Base-by-base conservation (phyloP, 352 stramenopile genomes). In the Globisporangium megalacanthum region DNA sequence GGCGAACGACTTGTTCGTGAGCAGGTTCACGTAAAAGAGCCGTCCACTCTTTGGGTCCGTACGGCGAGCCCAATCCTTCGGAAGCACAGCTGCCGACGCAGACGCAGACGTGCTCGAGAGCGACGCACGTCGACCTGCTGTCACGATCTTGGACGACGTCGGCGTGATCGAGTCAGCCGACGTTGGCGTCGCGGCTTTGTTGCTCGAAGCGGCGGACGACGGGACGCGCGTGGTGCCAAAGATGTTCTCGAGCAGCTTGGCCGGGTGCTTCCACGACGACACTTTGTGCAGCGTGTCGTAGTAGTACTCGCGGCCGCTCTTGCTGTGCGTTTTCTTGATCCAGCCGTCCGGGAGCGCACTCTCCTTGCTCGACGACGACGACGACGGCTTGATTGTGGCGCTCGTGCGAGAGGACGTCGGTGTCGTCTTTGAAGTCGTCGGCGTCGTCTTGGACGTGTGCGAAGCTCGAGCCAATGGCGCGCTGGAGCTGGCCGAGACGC, bases 1-100 rank as follows among this genome's bases (percentile, higher is more conserved):
- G 25, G 81, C 77, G 41, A 89, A 92, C 46, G 78, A 77, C 56
- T 88, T 88, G 61, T 92, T 91, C n/a, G 77, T 90, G 47, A 91
- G 51, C 14, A 93, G 70, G 56, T 93, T 93, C 39, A 93, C 77
- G 61, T 93, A 93, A 56, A 86, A 93, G 19, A 91, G 59, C 6
- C 83, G 77, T 0, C 81, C 83, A 3, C 79, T 92, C 69, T 89
- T 90, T 9, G 83, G 77, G 51, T 93, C 81, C 15, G 81, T 88
- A 29, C 81, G 81, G 1, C 83, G 70, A 13, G 75, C 79, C 83
- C 83, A 93, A 52, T 91, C 83, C 62, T 92, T 90, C 7, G 83
- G 83, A 6, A 93, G 65, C 42, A 64, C 68, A 17, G 69, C 71
- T 2, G 66, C 61, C 10, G 55, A 54, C 1, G 55, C 51, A 29